Evolutionary conservation across 176 grass and related monocot genomes (phyloP).

Genomic region (Cymbopogon citratus): DNA sequence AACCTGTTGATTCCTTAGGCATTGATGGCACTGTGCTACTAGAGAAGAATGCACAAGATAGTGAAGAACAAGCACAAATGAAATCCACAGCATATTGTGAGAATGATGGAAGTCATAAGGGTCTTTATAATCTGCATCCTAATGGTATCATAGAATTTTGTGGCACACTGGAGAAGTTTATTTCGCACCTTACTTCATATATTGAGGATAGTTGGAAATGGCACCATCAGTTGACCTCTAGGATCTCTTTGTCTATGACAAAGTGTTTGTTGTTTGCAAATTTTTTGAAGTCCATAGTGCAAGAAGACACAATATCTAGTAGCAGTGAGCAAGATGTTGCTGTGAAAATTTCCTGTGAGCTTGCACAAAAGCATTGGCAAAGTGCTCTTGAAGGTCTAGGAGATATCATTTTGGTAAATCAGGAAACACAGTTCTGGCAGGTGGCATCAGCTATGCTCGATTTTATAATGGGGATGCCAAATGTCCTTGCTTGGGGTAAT

Average conservation of each 20-base stretch:
- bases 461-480: slow-evolving; percentile 57
- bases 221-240: slow-evolving; percentile 49
- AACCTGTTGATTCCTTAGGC: slow-evolving; percentile 14
- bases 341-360: slow-evolving; percentile 20
- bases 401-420: slow-evolving; percentile 54
- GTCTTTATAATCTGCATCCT: slow-evolving; percentile 18
- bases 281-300: slow-evolving; percentile 38
- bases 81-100: slow-evolving; percentile 10
- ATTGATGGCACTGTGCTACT: slow-evolving; percentile 23
- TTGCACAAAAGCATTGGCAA: slow-evolving; percentile 52
- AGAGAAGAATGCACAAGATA: slow-evolving; percentile 24
- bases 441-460: slow-evolving; percentile 73
- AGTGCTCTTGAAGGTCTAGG: slow-evolving; percentile 61
- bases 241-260: slow-evolving; percentile 32
- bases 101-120: slow-evolving; percentile 15
- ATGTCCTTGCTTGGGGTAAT: slow-evolving; percentile 45
- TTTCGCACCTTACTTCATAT: slow-evolving; percentile 40
- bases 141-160: slow-evolving; percentile 47
- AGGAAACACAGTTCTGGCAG: slow-evolving; percentile 81
- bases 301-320: slow-evolving; percentile 24
- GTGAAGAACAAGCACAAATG: slow-evolving; percentile 12
- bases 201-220: slow-evolving; percentile 60
- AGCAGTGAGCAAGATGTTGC: slow-evolving; percentile 19
- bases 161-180: slow-evolving; percentile 45
- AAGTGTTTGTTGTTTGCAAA: slow-evolving; percentile 59